Conservation (phyloP, 352 stramenopile species). For the Phytophthora pistaciae region DNA sequence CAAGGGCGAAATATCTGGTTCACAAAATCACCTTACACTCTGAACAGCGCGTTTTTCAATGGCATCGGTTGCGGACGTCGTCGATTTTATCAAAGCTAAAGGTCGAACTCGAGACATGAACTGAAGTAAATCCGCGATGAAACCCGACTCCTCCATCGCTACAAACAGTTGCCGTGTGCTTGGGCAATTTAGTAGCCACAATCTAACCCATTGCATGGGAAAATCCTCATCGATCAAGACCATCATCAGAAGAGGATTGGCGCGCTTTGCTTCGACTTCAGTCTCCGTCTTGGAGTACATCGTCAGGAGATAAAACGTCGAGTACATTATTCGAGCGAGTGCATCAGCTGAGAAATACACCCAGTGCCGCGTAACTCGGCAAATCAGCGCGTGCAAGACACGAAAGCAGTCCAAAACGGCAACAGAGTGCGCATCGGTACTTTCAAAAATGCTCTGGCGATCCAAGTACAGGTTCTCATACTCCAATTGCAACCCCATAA, state of each 20-base stretch:
- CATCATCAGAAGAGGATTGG: conserved; percentile 41
- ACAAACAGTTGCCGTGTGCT: conserved; percentile 45
- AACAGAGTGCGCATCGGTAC: conserved; percentile 3
- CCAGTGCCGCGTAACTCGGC: conserved; percentile 53
- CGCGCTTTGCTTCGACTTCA: conserved; percentile 30
- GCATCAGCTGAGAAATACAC: conserved; percentile 59
- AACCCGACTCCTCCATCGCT: conserved; percentile 40
- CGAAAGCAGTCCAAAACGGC: conserved; percentile 51
- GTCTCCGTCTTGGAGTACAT: conserved; percentile 41
- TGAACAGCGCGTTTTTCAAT: conserved; percentile 31
- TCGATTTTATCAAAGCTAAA: conserved; percentile 23
- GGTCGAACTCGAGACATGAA: conserved; percentile 48
- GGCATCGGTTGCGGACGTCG: conserved; percentile 1
- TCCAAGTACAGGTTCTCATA: conserved; percentile 39
- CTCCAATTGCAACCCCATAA: conserved; percentile 38
- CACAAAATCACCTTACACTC: conserved; percentile 38
- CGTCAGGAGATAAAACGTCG: conserved; percentile 56
- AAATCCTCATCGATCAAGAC: conserved; percentile 38
- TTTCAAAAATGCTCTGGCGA: conserved; percentile 21
- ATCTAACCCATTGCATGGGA: conserved; percentile 50
- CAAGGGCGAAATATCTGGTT: not conserved
- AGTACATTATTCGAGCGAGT: conserved; percentile 48
- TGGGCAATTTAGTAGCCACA: conserved; percentile 59
- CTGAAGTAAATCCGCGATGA: conserved; percentile 52
- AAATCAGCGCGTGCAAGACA: conserved; percentile 49